These are phyloP conservation scores for Ministeria vibrans DNA, from an alignment of 78 protist species.

Conservation along the genomic window DNA sequence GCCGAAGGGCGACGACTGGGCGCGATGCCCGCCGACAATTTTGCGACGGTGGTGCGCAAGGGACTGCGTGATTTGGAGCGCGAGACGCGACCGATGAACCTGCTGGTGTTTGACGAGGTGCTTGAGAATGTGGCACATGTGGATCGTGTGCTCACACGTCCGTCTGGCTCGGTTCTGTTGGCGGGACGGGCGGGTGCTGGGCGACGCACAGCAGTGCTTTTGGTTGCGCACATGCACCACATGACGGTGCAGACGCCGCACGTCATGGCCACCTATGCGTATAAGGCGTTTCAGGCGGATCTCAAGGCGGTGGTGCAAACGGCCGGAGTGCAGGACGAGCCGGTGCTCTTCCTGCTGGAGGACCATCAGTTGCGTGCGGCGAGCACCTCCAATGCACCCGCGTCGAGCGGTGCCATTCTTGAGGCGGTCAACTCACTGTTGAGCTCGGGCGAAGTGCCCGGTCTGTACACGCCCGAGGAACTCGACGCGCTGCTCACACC, in stretches of 20 bases:
- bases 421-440: conserved; percentile 69
- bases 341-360: conserved; percentile 46
- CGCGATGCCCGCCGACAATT: neutral
- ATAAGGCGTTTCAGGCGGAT: conserved; percentile 41
- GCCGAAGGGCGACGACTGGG: neutral
- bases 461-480: conserved; percentile 74
- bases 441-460: conserved; percentile 77
- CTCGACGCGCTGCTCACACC: conserved; percentile 55
- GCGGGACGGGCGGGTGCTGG: conserved; percentile 68
- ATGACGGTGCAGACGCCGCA: conserved; percentile 32
- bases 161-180: conserved; percentile 62
- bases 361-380: conserved; percentile 57
- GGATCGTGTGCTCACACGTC: conserved; percentile 72
- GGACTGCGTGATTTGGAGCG: conserved; percentile 46
- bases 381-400: no score
- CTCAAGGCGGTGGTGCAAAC: conserved; percentile 35
- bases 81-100: conserved; percentile 44
- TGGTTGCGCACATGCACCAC: conserved; percentile 39
- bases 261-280: conserved; percentile 27
- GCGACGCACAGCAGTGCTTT: conserved; percentile 33
- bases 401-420: no score
- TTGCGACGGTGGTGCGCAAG: neutral
- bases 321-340: conserved; percentile 57
- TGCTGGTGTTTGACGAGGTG: conserved; percentile 58
- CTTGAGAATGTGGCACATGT: conserved; percentile 39